Evolutionary conservation across 345 rosid genomes (phyloP).

Genomic region (Gossypium rotundifolium): DNA sequence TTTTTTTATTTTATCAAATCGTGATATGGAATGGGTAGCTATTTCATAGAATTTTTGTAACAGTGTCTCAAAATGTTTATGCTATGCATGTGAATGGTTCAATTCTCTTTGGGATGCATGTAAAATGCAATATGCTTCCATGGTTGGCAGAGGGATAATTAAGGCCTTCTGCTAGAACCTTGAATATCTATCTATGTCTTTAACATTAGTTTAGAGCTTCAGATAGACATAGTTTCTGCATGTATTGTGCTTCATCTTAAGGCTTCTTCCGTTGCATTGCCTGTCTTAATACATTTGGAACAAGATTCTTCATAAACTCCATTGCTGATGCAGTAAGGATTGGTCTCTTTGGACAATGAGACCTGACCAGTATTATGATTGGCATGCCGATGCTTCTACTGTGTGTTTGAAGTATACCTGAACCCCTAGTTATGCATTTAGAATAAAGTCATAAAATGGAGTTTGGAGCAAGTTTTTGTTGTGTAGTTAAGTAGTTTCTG

Average conservation of each 20-base stretch:
- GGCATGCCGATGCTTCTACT: neutral
- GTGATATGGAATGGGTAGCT: neutral
- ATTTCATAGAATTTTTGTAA: neutral
- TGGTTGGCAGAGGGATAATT: neutral
- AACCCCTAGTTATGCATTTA: neutral
- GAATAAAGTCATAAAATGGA: neutral
- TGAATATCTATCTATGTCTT: neutral
- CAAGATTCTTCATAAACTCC: too few species aligned
- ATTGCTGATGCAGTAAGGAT: neutral
- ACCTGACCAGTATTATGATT: neutral
- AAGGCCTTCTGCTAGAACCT: neutral
- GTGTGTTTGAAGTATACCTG: neutral
- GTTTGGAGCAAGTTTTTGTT: neutral
- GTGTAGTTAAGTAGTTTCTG: neutral
- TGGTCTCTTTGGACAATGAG: neutral
- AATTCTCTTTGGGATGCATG: neutral
- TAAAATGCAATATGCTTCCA: too few species aligned
- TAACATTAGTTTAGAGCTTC: neutral
- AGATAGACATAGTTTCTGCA: neutral
- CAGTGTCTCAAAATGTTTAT: too few species aligned
- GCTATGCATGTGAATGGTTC: neutral
- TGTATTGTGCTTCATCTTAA: too few species aligned
- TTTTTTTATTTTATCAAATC: neutral
- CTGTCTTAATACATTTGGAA: too few species aligned
- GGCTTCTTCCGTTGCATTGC: too few species aligned